Percentiles rank a stretch among this genome's conserved stretches.
Evolutionary conservation across 768 basidiomycete genomes (phyloP).

Genomic region (Tulasnella calospora): DNA sequence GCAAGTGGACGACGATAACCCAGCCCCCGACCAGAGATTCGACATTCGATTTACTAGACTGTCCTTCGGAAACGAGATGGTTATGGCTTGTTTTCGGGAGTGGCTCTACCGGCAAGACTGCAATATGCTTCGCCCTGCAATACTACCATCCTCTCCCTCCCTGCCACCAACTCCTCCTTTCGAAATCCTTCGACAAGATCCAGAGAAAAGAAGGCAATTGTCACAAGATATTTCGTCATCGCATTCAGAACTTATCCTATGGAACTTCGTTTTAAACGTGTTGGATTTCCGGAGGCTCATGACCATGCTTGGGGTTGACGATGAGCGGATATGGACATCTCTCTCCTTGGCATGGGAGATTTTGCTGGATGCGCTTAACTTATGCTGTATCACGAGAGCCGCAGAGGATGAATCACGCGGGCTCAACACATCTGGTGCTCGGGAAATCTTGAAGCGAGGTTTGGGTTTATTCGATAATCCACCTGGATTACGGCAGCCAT

Average conservation of each 20-base stretch:
- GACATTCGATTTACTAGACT: neutral
- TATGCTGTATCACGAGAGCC: neutral
- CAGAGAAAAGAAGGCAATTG: neutral
- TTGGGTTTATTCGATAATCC: neutral
- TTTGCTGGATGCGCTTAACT: neutral
- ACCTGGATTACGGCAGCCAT: neutral
- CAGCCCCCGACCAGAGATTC: neutral
- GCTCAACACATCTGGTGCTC: neutral
- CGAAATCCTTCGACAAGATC: neutral
- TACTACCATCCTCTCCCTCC: neutral
- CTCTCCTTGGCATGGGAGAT: neutral
- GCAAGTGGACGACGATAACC: neutral
- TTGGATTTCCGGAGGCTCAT: neutral
- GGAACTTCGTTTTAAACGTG: neutral
- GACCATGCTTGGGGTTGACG: slow-evolving; percentile 16
- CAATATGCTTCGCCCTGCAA: neutral
- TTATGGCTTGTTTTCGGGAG: slow-evolving; percentile 8
- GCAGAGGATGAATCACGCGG: slow-evolving; percentile 1
- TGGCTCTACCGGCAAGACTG: slow-evolving; percentile 18
- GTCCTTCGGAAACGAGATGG: neutral
- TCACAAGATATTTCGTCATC: neutral
- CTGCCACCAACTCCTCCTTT: neutral
- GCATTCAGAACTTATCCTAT: neutral
- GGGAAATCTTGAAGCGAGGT: neutral
- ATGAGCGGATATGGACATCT: neutral